Evolutionary conservation across 2,329 filamentous ascomycete species (phyloP).

Genomic region (Aspergillus oerlinghausenensis): DNA sequence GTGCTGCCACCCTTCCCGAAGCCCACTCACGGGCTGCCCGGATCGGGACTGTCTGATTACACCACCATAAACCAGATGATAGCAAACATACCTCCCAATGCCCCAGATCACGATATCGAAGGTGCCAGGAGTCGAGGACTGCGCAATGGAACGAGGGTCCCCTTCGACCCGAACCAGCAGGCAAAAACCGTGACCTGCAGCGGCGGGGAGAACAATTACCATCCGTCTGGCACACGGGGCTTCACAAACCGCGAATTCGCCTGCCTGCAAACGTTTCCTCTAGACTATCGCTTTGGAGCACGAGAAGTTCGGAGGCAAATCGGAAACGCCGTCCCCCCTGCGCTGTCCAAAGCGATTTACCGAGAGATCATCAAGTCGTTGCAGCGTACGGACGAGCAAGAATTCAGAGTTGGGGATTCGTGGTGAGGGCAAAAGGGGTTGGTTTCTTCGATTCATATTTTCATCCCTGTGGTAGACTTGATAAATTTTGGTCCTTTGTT

Average conservation of each 20-base stretch:
- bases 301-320: slow-evolving; percentile 55
- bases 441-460: background rate
- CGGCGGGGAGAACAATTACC: slow-evolving; percentile 58
- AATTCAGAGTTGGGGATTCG: slow-evolving; percentile 1
- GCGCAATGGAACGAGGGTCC: slow-evolving; percentile 24
- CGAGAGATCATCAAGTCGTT: slow-evolving; percentile 34
- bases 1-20: slow-evolving; percentile 60
- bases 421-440: background rate
- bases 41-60: slow-evolving; percentile 28
- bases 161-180: slow-evolving; percentile 49
- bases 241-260: slow-evolving; percentile 67
- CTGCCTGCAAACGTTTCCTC: slow-evolving; percentile 65
- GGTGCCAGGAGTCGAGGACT: slow-evolving; percentile 13
- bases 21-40: slow-evolving; percentile 51
- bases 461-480: background rate
- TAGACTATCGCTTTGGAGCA: slow-evolving; percentile 53
- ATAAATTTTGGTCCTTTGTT: background rate
- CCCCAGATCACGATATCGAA: slow-evolving; percentile 41
- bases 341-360: slow-evolving; percentile 39
- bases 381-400: slow-evolving; percentile 31
- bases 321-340: slow-evolving; percentile 72
- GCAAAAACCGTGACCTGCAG: slow-evolving; percentile 59
- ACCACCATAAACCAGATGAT: slow-evolving; percentile 43
- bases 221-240: slow-evolving; percentile 59
- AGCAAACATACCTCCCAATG: slow-evolving; percentile 32